phyloP scores from a whole-genome alignment of 805 yeast genomes.

The Yamadazyma paraphyllophila region DNA sequence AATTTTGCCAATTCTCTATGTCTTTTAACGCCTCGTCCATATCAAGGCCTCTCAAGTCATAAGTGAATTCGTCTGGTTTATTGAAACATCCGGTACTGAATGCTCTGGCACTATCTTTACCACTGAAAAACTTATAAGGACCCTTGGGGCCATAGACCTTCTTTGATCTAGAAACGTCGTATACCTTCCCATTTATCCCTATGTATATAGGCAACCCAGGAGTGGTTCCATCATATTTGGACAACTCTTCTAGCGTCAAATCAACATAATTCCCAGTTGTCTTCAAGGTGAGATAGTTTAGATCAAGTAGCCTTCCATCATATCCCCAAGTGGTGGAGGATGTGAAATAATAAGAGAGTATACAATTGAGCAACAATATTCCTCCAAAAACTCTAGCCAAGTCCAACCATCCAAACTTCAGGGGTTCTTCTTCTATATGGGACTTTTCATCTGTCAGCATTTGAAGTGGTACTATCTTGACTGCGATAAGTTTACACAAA shows the following conservation, averaged over 20 bases:
- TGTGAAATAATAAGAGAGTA: constrained; percentile 59
- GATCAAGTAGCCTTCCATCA: constrained; percentile 48
- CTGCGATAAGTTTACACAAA: not conserved
- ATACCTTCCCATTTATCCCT: constrained; percentile 59
- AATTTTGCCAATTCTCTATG: constrained; percentile 52
- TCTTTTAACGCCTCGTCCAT: constrained; percentile 35
- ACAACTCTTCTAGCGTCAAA: constrained; percentile 46
- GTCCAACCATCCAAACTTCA: constrained; percentile 36
- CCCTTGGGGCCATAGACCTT: constrained; percentile 54
- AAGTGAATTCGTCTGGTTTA: constrained; percentile 53
- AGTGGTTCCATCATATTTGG: constrained; percentile 51
- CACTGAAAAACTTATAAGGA: constrained; percentile 55
- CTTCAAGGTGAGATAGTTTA: constrained; percentile 36
- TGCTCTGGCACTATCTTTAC: constrained; percentile 67
- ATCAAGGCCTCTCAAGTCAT: constrained; percentile 64
- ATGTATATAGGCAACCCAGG: constrained; percentile 51
- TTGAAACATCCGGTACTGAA: constrained; percentile 69
- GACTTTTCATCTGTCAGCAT: not conserved
- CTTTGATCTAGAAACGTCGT: constrained; percentile 55
- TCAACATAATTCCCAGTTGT: constrained; percentile 17
- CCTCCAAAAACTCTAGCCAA: constrained; percentile 46
- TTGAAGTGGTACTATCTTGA: not conserved
- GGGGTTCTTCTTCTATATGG: not conserved
- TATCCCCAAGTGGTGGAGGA: constrained; percentile 61
- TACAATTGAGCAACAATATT: constrained; percentile 42